These are phyloP conservation scores for Bryum argenteum DNA, from an alignment of 225 moss, liverwort and hornwort genomes.

Conservation along the genomic window DNA sequence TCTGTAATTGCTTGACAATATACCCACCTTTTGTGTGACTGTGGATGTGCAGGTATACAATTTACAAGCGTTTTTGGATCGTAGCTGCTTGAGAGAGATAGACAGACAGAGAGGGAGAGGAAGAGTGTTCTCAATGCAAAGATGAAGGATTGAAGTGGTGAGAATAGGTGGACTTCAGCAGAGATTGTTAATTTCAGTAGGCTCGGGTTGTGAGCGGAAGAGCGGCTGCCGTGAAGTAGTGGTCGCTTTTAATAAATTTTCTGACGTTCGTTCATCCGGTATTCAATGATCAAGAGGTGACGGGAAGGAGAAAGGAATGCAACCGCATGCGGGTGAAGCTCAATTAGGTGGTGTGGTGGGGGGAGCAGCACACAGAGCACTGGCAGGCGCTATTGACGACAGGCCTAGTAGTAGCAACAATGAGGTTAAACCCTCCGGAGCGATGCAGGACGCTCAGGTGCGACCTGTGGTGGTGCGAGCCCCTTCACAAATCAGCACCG, in stretches of 20 bases:
- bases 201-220: conserved; percentile 8
- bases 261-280: conserved; percentile 16
- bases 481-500: conserved; percentile 84
- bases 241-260: conserved; percentile 23
- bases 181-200: conserved; percentile 15
- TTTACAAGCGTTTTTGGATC: not conserved
- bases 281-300: conserved; percentile 57
- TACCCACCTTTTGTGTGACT: conserved; percentile 7
- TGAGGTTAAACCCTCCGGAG: conserved; percentile 51
- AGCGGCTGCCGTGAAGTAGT: conserved; percentile 17
- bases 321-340: conserved; percentile 61
- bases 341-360: conserved; percentile 67
- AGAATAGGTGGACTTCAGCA: conserved; percentile 18
- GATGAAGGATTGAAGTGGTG: conserved; percentile 36
- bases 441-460: conserved; percentile 65
- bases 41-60: conserved; percentile 31
- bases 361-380: conserved; percentile 73
- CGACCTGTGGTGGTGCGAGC: conserved; percentile 61
- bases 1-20: no score
- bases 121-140: not conserved
- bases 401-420: conserved; percentile 48
- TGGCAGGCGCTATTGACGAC: conserved; percentile 67
- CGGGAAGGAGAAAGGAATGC: conserved; percentile 54
- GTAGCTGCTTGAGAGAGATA: conserved; percentile 1
- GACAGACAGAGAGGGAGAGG: not conserved